Base-by-base conservation (phyloP, 176 grass and related monocot species). In the Raddia guianensis region DNA sequence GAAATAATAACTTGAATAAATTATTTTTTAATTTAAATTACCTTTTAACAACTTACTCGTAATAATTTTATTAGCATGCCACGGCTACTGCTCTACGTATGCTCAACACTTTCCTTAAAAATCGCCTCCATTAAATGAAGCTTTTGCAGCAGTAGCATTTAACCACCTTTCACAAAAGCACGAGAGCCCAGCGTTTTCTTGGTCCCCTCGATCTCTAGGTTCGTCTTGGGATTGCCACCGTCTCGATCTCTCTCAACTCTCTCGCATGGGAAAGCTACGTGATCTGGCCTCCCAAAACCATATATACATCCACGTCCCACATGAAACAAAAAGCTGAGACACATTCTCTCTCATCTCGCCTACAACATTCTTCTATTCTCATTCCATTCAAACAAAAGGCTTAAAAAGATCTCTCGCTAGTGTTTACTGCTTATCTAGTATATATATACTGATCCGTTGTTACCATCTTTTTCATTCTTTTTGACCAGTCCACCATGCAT, bases 291-390 rank as follows among this genome's bases (percentile, higher is more conserved):
- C 72, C 51, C 79, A 52, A 49, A 62, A 83, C 35, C 68, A 7
- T 32, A 73, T 40, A 50, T 58, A 65, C 58, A 63, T 35, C 64
- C 72, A 77, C 67, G 5, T 65, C 53, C 73, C 64, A 86, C 78
- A 89, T 89, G 63, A 78, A 89, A 89, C 88, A 86, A 78, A 86
- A 90, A 82, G 73, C 73, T 73, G 77, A 21, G 44, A 82, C 58
- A 66, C 67, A 73, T 78, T 66, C 83, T 49, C 67, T 72, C 61
- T 14, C 58, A 3, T 60, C 53, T 72, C 45, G n/a, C 53, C 33
- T 66, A 51, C 49, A 83, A 74, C 59, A 70, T 79, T 72, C 48
- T 89, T 70, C 33, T 82, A 82, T 78, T 77, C 56, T 68, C 18
- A 37, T 80, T 52, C 67, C 49, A 66, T 33, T 49, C 37, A 88